Base-by-base conservation (phyloP, 2,329 filamentous ascomycete species). In the Claviceps monticola region DNA sequence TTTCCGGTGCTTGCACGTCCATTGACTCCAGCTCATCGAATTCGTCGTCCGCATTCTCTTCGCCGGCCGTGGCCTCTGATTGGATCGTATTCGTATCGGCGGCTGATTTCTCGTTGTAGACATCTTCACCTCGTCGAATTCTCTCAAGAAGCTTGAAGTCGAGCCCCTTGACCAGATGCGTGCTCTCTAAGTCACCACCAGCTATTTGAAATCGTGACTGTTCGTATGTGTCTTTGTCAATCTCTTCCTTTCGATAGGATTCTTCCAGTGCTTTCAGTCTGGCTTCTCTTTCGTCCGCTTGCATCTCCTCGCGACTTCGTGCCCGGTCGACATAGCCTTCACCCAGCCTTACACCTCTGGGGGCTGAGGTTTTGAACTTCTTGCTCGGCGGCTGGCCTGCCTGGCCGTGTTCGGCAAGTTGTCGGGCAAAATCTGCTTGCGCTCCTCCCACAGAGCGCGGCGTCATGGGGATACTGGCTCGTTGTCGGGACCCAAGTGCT, bases 401-500 rank as follows among this genome's bases (percentile, higher is more conserved):
- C 66, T 77, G 71, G 62, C 78, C 81, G 55, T 83, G 79, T 60
- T 94, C 88, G 39, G 87, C 84, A 36, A 95, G 75, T 66, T 96
- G 91, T 58, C 83, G 84, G 21, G 86, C 84, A 66, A 96, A 96
- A 52, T 93, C 84, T 51, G 78, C 71, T 50, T 78, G 75, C 3
- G 60, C 54, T n/a, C 61, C 60, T 13, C 60, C 65, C 19, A 89
- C 74, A 23, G 84, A 80, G 49, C 88, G 85, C 84, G 91, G 91
- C 47, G 91, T 96, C 91, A 96, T 96, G 52, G 88, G 88, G 55
- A 95, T 91, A 66, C 80, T 91, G 37, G 86, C 79, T 58, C 82
- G 81, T 68, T 86, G 82, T 61, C 85, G 79, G 53, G 88, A 93
- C 21, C 89, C 89, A 52, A 95, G 74, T 4, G 29, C 29, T 34